A percentile compares a stretch with the other conserved stretches of the same genome.
These are phyloP conservation scores for Fonsecaea pedrosoi DNA, from an alignment of 2,329 filamentous ascomycete genomes.

Conservation along the genomic window DNA sequence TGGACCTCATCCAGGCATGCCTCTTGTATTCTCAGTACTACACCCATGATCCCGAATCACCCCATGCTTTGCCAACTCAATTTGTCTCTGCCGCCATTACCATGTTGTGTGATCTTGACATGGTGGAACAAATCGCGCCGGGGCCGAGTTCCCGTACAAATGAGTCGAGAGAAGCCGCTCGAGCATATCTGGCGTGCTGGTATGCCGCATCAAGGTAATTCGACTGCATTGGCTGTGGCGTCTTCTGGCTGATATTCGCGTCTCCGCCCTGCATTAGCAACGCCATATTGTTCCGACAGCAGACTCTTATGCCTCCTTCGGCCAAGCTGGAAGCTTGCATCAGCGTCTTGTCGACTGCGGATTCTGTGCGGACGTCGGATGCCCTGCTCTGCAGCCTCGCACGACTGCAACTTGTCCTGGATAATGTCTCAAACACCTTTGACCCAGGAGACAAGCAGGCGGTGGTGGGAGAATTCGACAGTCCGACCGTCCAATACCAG, in stretches of 20 bases:
- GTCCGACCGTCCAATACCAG: slow-evolving; percentile 10
- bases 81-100: slow-evolving; percentile 19
- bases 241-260: background rate
- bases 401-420: slow-evolving; percentile 15
- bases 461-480: slow-evolving; percentile 3
- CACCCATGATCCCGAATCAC: slow-evolving; percentile 1
- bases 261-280: slow-evolving; percentile 13
- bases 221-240: slow-evolving; percentile 39
- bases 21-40: slow-evolving; percentile 27
- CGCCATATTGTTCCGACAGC: slow-evolving; percentile 13
- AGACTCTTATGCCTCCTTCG: slow-evolving; percentile 6
- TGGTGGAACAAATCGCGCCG: slow-evolving; percentile 22
- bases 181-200: slow-evolving; percentile 23
- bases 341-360: background rate
- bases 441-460: background rate
- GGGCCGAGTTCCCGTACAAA: slow-evolving; percentile 40
- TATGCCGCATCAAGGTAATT: slow-evolving; percentile 46
- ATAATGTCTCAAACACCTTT: slow-evolving; percentile 19
- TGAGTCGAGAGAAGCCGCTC: slow-evolving; percentile 4
- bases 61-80: slow-evolving; percentile 1
- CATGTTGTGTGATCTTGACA: slow-evolving; percentile 19
- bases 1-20: slow-evolving; percentile 23
- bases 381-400: slow-evolving; percentile 15
- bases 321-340: background rate
- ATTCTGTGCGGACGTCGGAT: background rate